These are phyloP conservation scores for Phytophthora agathidicida DNA, from an alignment of 352 stramenopile genomes.

Conservation along the genomic window DNA sequence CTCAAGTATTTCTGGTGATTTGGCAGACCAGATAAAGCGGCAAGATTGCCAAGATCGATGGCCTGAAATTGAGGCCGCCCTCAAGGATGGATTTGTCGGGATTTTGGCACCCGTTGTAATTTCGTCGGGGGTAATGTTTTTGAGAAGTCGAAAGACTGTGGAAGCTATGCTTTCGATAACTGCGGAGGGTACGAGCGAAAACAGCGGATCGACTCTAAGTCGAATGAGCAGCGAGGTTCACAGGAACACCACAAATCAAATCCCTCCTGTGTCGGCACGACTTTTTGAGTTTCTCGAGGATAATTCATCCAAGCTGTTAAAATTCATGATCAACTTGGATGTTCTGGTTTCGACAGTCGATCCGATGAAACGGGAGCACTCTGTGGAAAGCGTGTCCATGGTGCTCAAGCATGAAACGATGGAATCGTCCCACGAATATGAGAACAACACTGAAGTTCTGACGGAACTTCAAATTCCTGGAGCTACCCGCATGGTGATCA, in stretches of 20 bases:
- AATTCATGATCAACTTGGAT: slow-evolving; percentile 46
- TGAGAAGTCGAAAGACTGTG: slow-evolving; percentile 34
- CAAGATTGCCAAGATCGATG: slow-evolving; percentile 12
- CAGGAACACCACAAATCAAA: background rate
- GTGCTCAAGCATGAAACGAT: slow-evolving; percentile 57
- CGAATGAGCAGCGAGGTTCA: background rate
- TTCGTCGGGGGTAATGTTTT: slow-evolving; percentile 40
- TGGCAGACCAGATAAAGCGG: slow-evolving; percentile 14
- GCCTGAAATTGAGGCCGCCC: slow-evolving; percentile 21
- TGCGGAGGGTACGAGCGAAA: background rate
- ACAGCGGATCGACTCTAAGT: background rate
- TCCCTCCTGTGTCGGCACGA: background rate
- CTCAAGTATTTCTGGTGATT: slow-evolving; percentile 27
- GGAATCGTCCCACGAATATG: slow-evolving; percentile 86
- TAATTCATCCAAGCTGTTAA: slow-evolving; percentile 34
- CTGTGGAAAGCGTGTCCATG: slow-evolving; percentile 53
- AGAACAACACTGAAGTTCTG: slow-evolving; percentile 76
- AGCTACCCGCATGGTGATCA: slow-evolving; percentile 74
- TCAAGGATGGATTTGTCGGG: slow-evolving; percentile 45
- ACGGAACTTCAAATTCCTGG: slow-evolving; percentile 78
- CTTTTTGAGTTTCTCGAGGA: slow-evolving; percentile 28
- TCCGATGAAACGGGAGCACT: slow-evolving; percentile 29
- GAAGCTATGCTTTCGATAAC: slow-evolving; percentile 4
- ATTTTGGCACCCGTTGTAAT: slow-evolving; percentile 49
- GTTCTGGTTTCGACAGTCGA: slow-evolving; percentile 38